Conservation (phyloP, 164 flowering plant species). For the Berberis vulgaris region DNA sequence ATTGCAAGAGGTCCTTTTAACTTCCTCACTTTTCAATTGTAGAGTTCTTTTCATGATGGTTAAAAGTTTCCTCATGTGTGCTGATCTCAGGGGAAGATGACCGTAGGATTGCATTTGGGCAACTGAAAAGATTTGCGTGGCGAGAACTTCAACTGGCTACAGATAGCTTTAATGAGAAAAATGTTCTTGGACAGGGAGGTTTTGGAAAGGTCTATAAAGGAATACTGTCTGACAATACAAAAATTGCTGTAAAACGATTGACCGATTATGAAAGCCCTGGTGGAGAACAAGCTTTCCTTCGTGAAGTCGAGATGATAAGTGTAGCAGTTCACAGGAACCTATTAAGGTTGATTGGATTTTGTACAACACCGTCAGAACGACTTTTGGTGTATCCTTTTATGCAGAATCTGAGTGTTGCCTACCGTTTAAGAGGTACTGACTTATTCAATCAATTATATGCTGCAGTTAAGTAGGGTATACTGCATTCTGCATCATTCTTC, state of each 20-base stretch:
- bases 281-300: conserved; percentile 79
- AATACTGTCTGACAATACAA: conserved; percentile 54
- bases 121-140: conserved; percentile 70
- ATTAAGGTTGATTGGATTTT: conserved; percentile 26
- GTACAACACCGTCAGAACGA: conserved; percentile 29
- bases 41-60: background rate
- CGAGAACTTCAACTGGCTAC: conserved; percentile 78
- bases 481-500: background rate
- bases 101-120: conserved; percentile 76
- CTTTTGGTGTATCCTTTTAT: conserved; percentile 32
- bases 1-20: too few relatives aligned
- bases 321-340: conserved; percentile 34
- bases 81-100: conserved; percentile 61
- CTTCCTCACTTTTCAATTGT: background rate
- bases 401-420: conserved; percentile 31
- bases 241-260: conserved; percentile 76
- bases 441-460: background rate
- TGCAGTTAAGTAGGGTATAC: background rate
- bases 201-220: conserved; percentile 89
- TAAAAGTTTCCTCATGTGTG: background rate
- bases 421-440: conserved; percentile 23
- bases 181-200: conserved; percentile 89
- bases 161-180: conserved; percentile 66
- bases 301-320: conserved; percentile 50
- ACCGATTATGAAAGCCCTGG: conserved; percentile 81